Percentiles rank a stretch among this genome's conserved stretches.
Evolutionary conservation across 208 protist genomes (phyloP).

Genomic region (Leishmania mexicana): DNA sequence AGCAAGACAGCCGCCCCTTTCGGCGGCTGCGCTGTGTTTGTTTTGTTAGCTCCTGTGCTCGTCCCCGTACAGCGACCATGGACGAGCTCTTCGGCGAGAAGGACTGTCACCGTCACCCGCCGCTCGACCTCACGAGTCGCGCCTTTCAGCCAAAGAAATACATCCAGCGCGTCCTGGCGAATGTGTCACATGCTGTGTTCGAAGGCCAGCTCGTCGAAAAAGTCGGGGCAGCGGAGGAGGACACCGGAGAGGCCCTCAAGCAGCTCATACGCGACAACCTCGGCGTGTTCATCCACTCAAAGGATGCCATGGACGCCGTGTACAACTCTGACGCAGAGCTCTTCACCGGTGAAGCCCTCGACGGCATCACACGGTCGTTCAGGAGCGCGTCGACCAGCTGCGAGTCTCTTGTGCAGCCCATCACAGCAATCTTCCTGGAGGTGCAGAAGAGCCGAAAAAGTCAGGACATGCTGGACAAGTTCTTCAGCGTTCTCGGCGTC

Average conservation of each 20-base stretch:
- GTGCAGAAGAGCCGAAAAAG: conserved; percentile 50
- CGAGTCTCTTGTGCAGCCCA: conserved; percentile 56
- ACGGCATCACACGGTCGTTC: conserved; percentile 61
- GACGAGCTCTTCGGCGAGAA: conserved; percentile 32
- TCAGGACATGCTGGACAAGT: conserved; percentile 74
- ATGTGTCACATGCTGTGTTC: conserved; percentile 54
- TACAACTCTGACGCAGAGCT: conserved; percentile 67
- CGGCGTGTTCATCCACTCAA: conserved; percentile 82
- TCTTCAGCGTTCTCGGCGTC: conserved; percentile 70
- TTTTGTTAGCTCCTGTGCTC: background rate
- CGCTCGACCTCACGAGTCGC: conserved; percentile 68
- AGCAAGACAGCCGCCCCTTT: background rate
- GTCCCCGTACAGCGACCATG: conserved; percentile 18
- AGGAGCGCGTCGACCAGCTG: conserved; percentile 47
- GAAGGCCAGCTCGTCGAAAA: conserved; percentile 52
- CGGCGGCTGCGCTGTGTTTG: background rate
- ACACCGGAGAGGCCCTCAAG: conserved; percentile 71
- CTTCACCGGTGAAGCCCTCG: conserved; percentile 85
- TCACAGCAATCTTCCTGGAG: conserved; percentile 56
- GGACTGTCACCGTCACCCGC: conserved; percentile 25
- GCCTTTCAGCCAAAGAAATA: conserved; percentile 75
- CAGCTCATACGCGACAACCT: conserved; percentile 82
- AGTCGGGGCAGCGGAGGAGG: conserved; percentile 35
- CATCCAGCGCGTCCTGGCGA: conserved; percentile 48
- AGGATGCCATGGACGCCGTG: conserved; percentile 81